These are phyloP conservation scores for Xylaria castorea DNA, from an alignment of 495 filamentous ascomycete genomes.

Conservation along the genomic window DNA sequence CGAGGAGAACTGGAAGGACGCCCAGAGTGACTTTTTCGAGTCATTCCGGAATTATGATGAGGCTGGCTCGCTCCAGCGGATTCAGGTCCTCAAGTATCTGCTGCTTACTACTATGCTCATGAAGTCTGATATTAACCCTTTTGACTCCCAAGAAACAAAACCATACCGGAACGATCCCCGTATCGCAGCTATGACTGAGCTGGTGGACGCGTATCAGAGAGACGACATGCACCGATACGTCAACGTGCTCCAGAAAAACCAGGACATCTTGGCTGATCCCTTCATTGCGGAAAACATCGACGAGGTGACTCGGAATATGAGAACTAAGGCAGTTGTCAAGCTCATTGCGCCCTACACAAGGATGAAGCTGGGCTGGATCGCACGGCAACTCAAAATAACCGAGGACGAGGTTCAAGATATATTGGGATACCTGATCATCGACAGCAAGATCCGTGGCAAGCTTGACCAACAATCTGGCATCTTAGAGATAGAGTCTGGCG, in stretches of 20 bases:
- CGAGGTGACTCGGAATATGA: constrained; percentile 97
- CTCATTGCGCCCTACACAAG: constrained; percentile 93
- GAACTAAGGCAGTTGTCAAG: constrained; percentile 92
- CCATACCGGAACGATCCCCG: constrained; percentile 95
- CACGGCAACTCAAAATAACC: constrained; percentile 82
- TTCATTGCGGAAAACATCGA: constrained; percentile 99
- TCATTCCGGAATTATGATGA: constrained; percentile 99
- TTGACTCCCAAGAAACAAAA: constrained; percentile 99
- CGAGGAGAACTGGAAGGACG: constrained; percentile 98
- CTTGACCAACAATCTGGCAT: constrained; percentile 88
- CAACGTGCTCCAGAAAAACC: constrained; percentile 82
- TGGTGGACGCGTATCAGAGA: constrained; percentile 94
- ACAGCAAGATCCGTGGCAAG: constrained; percentile 81
- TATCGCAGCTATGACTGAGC: constrained; percentile 94
- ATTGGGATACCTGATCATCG: constrained; percentile 88
- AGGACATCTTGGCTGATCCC: constrained; percentile 85
- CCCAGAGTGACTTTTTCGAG: constrained; percentile 97
- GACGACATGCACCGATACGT: constrained; percentile 95
- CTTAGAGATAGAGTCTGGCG: constrained; percentile 76
- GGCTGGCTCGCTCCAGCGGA: constrained; percentile 92
- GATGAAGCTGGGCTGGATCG: constrained; percentile 86
- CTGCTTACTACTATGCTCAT: constrained; percentile 97
- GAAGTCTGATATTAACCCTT: constrained; percentile 99
- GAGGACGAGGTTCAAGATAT: constrained; percentile 91
- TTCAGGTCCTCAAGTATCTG: constrained; percentile 96